phyloP scores from a whole-genome alignment of 176 grass and related monocot genomes.

The Olyra latifolia region DNA sequence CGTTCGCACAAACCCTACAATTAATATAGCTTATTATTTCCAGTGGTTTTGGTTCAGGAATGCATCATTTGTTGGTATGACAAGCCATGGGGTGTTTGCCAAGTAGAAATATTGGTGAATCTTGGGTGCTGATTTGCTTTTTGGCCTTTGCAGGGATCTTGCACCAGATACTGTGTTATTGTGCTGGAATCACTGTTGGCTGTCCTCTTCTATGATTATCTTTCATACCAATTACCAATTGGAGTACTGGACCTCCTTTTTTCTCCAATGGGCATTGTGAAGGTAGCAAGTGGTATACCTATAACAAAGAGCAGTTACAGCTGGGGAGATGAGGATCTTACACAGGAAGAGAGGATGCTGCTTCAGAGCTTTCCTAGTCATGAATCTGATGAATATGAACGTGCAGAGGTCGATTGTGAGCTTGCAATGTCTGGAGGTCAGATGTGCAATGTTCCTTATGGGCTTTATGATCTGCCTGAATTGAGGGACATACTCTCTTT shows the following conservation, averaged over 20 bases:
- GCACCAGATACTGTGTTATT: conserved; percentile 10
- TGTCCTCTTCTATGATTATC: conserved; percentile 26
- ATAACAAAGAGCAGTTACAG: background rate
- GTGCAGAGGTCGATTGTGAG: conserved; percentile 61
- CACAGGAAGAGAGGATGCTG: conserved; percentile 48
- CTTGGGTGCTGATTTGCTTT: background rate
- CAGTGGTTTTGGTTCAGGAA: background rate
- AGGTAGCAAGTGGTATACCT: conserved; percentile 20
- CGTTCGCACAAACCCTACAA: background rate
- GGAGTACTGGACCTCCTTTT: background rate
- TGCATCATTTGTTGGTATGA: background rate
- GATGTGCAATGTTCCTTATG: conserved; percentile 78
- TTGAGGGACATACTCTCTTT: conserved; percentile 69
- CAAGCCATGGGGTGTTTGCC: background rate
- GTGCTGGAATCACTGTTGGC: background rate
- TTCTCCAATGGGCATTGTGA: conserved; percentile 69
- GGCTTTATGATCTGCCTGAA: conserved; percentile 64
- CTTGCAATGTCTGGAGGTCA: conserved; percentile 51
- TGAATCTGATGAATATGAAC: conserved; percentile 53
- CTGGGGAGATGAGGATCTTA: conserved; percentile 36
- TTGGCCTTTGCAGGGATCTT: conserved; percentile 32
- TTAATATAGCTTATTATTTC: background rate
- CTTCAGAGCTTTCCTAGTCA: conserved; percentile 34
- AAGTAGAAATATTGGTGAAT: background rate
- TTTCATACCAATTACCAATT: conserved; percentile 6